Percentiles rank a stretch among this genome's conserved stretches.
phyloP scores from a whole-genome alignment of 768 basidiomycete genomes.

The Auricularia auricula-judae region DNA sequence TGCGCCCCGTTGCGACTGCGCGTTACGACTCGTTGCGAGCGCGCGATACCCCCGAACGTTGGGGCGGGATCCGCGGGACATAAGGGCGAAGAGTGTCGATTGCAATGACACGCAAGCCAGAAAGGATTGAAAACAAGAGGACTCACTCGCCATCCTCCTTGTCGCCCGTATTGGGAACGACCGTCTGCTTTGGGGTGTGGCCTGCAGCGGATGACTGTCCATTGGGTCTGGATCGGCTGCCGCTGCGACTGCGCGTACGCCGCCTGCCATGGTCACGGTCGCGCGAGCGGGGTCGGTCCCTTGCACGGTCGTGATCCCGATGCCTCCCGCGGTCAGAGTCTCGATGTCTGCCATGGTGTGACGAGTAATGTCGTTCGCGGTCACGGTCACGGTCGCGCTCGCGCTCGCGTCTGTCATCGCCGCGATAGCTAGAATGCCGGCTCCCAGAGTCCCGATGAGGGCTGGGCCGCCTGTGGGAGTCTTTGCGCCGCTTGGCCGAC shows the following conservation, averaged over 20 bases:
- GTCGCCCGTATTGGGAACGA: conserved; percentile 26
- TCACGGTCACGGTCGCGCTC: conserved; percentile 8
- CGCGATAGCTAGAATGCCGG: conserved; percentile 28
- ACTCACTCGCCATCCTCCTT: conserved; percentile 95
- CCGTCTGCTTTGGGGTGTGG: conserved; percentile 17
- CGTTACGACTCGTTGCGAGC: too few relatives aligned
- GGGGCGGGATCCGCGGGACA: too few relatives aligned
- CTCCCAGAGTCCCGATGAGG: conserved; percentile 19
- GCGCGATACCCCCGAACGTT: too few relatives aligned
- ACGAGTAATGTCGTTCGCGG: conserved; percentile 10
- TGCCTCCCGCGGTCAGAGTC: conserved; percentile 21
- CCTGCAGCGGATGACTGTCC: too few relatives aligned
- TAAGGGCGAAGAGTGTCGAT: too few relatives aligned
- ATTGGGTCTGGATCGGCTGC: conserved; percentile 4
- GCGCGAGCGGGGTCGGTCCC: conserved; percentile 22
- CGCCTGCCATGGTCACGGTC: conserved; percentile 13
- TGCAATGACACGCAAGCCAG: not conserved
- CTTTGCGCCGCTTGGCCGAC: conserved; percentile 11
- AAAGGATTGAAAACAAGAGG: conserved; percentile 15
- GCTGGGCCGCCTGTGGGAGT: conserved; percentile 6
- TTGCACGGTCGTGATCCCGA: conserved; percentile 16
- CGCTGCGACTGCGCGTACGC: conserved; percentile 21
- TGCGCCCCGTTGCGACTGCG: too few relatives aligned
- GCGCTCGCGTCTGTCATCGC: conserved; percentile 14
- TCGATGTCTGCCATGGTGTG: not conserved